These are phyloP conservation scores for Hypoxylon sp. DNA, from an alignment of 2,329 filamentous ascomycete species.

Conservation along the genomic window DNA sequence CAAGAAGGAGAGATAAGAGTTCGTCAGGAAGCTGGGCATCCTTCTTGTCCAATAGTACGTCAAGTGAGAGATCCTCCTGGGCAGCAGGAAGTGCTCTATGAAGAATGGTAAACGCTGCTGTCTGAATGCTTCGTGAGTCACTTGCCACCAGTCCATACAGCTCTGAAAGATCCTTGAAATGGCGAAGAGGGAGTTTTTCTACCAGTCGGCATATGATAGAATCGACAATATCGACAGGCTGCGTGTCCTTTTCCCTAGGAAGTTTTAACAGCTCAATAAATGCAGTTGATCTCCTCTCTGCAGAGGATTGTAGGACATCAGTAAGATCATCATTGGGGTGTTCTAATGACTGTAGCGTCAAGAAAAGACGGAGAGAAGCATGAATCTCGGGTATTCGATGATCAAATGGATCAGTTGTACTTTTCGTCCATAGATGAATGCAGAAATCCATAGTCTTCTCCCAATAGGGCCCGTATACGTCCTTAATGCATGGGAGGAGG, in stretches of 20 bases:
- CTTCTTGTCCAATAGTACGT: conserved; percentile 78
- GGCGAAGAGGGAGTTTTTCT: conserved; percentile 70
- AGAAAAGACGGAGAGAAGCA: conserved; percentile 78
- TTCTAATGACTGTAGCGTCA: conserved; percentile 70
- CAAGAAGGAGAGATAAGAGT: conserved; percentile 83
- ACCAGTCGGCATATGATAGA: conserved; percentile 78
- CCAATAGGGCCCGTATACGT: conserved; percentile 93
- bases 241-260: conserved; percentile 61
- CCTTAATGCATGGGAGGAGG: conserved; percentile 79
- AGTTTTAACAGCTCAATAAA: conserved; percentile 74
- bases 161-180: conserved; percentile 73
- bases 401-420: conserved; percentile 57
- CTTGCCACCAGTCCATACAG: conserved; percentile 83
- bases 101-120: conserved; percentile 82
- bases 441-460: conserved; percentile 72
- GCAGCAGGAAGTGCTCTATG: conserved; percentile 81
- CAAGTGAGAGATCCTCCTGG: conserved; percentile 86
- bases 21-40: conserved; percentile 83
- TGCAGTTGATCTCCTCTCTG: conserved; percentile 66
- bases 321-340: conserved; percentile 88
- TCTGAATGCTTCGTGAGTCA: conserved; percentile 80
- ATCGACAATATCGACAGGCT: conserved; percentile 81
- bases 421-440: conserved; percentile 67
- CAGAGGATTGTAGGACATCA: conserved; percentile 75
- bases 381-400: conserved; percentile 73